phyloP scores from a whole-genome alignment of 306 rosid genomes.

The Cucurbita maxima region DNA sequence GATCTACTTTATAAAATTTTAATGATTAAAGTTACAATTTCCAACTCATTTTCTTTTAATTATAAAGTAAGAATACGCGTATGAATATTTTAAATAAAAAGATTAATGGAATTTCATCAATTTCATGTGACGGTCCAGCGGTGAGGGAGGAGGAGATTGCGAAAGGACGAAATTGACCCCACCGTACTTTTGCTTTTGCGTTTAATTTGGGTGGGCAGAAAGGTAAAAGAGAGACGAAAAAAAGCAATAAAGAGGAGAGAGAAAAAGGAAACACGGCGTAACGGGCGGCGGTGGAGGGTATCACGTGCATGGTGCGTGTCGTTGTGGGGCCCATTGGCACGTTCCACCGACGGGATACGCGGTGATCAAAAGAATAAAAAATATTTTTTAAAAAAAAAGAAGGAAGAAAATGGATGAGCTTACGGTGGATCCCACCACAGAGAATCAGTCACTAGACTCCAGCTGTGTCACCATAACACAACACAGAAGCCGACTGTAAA shows the following conservation, averaged over 20 bases:
- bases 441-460: not conserved
- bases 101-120: not conserved
- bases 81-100: not conserved
- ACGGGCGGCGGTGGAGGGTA: not conserved
- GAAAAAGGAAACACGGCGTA: not conserved
- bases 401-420: not conserved
- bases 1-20: not conserved
- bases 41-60: not conserved
- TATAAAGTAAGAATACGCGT: not conserved
- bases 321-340: not conserved
- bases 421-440: slow-evolving; percentile 1
- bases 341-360: slow-evolving; percentile 2
- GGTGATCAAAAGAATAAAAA: not conserved
- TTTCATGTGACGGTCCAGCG: not conserved
- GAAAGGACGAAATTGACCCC: not conserved
- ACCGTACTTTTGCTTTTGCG: not conserved
- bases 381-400: too few species aligned
- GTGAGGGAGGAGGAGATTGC: too few species aligned
- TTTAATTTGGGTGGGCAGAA: not conserved
- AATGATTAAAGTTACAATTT: not conserved
- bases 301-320: slow-evolving; percentile 4
- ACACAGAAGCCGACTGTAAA: not conserved
- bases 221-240: not conserved
- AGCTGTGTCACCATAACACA: not conserved
- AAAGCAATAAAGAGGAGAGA: too few species aligned